Percentiles rank a stretch among this genome's conserved stretches.
These are phyloP conservation scores for Coniochaeta sp. DNA, from an alignment of 2,329 filamentous ascomycete species.

Conservation along the genomic window DNA sequence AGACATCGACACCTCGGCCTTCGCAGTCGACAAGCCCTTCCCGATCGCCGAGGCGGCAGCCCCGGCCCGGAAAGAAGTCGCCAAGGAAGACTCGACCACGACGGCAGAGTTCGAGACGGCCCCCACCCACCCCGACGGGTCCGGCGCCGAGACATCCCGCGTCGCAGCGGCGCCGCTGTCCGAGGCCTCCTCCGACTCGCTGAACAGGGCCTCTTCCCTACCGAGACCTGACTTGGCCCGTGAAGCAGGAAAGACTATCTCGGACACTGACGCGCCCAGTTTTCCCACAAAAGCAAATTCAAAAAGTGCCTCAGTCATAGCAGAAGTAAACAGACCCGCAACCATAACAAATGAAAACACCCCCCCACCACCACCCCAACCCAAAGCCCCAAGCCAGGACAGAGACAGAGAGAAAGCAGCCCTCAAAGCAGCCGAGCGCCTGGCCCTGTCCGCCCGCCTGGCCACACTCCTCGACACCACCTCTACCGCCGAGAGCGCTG, in stretches of 20 bases:
- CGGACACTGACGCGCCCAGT: too few relatives aligned
- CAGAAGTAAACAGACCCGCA: neutral
- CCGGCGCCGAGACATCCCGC: conserved; percentile 9
- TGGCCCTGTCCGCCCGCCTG: conserved; percentile 32
- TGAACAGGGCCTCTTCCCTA: conserved; percentile 33
- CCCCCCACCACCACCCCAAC: neutral
- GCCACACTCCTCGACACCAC: conserved; percentile 31
- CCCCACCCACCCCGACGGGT: conserved; percentile 11
- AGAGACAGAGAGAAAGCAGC: conserved; percentile 8
- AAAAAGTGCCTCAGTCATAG: neutral
- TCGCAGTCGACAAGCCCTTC: conserved; percentile 6
- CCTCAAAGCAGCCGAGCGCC: conserved; percentile 24
- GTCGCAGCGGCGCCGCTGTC: conserved; percentile 24
- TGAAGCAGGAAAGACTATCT: too few relatives aligned
- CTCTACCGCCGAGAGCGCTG: neutral
- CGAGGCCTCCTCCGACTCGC: conserved; percentile 29
- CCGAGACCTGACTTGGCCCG: too few relatives aligned
- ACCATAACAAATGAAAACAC: conserved; percentile 4
- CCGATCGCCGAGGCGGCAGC: conserved; percentile 3
- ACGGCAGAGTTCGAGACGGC: conserved; percentile 15
- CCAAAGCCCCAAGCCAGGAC: conserved; percentile 2
- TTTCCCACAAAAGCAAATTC: neutral
- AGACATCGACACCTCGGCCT: conserved; percentile 10
- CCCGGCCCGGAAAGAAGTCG: neutral
- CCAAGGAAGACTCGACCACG: conserved; percentile 7